Base-by-base conservation (phyloP, 768 basidiomycete species). In the Lentinus brumalis region DNA sequence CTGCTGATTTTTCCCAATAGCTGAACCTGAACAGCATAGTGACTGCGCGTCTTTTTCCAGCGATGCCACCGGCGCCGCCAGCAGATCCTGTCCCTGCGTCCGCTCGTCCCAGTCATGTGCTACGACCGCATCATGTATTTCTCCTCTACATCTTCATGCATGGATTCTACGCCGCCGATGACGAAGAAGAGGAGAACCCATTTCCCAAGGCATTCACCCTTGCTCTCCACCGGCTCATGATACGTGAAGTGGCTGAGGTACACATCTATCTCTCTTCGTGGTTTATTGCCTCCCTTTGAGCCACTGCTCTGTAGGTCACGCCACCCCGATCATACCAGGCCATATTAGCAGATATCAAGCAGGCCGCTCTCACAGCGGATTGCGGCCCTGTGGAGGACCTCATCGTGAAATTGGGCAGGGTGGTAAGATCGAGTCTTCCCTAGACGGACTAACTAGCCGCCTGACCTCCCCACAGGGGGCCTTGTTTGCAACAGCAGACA, bases 51-150 rank as follows among this genome's bases (percentile, higher is more conserved):
- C 21, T 26, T 26, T 26, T 26, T 26, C 29, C 38, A 8, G 21
- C 8, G 14, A 49, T 51, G 40, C 54, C 53, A 30, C 60, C 29
- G 14, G 55, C 51, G 1, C 35, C 42, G 4, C 56, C 53, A 30
- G 2, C 47, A 29, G 79, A 80, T 74, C 82, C 83, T 38, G 77
- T 79, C 29, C 53, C 62, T 21, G 41, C 57, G 8, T 35, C 44
- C 21, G 84, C 87, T 8, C 86, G 87, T 1, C 81, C 82, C 7
- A 82, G 85, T 53, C 87, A 91, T 73, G 78, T 85, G 57, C 79
- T 94, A 31, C 80, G 86, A 56, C 90, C 92, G 1, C 92, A 94
- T 67, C 92, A 94, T 70, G 77, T 94, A 53, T 81, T 82, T 51
- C 76, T 93, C 15, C 77, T 93, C 35, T 81, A 82, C 38, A 76